Percentiles rank a stretch among this genome's conserved stretches.
Evolutionary conservation across 2,329 filamentous ascomycete genomes (phyloP).

Genomic region (Microsporum ferrugineum): DNA sequence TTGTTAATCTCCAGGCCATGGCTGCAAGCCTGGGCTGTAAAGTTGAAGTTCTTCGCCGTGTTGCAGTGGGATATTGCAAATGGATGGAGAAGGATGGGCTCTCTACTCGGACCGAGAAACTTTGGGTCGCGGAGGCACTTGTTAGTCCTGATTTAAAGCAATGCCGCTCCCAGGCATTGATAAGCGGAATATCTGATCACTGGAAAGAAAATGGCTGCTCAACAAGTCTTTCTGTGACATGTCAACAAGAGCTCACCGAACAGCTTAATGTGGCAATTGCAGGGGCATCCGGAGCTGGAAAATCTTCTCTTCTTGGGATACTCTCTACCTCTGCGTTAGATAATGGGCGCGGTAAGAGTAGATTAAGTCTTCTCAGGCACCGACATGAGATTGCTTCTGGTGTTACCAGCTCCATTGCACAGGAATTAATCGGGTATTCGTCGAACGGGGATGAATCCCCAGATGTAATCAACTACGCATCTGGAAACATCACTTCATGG

Average conservation of each 20-base stretch:
- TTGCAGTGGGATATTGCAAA: conserved; percentile 76
- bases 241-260: conserved; percentile 24
- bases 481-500: conserved; percentile 82
- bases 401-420: conserved; percentile 85
- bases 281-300: conserved; percentile 81
- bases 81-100: conserved; percentile 23
- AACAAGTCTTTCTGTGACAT: conserved; percentile 7
- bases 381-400: conserved; percentile 86
- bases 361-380: conserved; percentile 80
- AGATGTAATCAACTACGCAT: conserved; percentile 63
- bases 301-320: conserved; percentile 81
- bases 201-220: neutral
- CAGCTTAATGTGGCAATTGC: conserved; percentile 67
- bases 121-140: conserved; percentile 84
- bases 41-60: conserved; percentile 68
- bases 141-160: conserved; percentile 56
- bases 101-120: conserved; percentile 36
- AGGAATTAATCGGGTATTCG: conserved; percentile 78
- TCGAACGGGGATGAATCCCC: conserved; percentile 32
- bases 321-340: conserved; percentile 79
- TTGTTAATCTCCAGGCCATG: conserved; percentile 78
- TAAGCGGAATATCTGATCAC: neutral
- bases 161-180: conserved; percentile 21
- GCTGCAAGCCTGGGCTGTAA: conserved; percentile 81
- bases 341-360: conserved; percentile 82